These are phyloP conservation scores for Saccharomycopsis schoenii DNA, from an alignment of 805 yeast genomes.

Conservation along the genomic window DNA sequence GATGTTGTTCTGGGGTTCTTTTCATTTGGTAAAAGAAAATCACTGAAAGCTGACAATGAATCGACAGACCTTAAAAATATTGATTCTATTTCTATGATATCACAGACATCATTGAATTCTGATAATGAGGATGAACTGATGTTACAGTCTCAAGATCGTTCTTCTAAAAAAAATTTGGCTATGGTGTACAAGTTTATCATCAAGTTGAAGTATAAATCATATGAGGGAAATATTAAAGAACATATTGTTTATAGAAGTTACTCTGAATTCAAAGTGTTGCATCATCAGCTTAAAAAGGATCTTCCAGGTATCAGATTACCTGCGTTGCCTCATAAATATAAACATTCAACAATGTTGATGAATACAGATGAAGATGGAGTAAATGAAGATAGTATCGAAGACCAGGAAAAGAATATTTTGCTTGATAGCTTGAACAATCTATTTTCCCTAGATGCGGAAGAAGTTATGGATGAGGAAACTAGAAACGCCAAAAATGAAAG, in stretches of 20 bases:
- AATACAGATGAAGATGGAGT: neutral
- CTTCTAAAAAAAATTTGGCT: neutral
- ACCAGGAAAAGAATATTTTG: neutral
- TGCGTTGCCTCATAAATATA: slow-evolving; percentile 36
- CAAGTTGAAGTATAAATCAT: slow-evolving; percentile 11
- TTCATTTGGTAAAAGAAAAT: neutral
- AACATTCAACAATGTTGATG: slow-evolving; percentile 15
- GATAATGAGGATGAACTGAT: neutral
- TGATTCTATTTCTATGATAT: neutral
- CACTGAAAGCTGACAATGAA: neutral
- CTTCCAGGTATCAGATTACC: slow-evolving; percentile 67
- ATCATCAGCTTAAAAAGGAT: slow-evolving; percentile 37
- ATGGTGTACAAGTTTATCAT: neutral
- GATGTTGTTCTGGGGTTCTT: neutral
- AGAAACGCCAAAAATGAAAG: neutral
- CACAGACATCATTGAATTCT: neutral
- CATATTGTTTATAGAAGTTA: slow-evolving; percentile 44
- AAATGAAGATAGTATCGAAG: neutral
- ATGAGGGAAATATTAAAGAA: slow-evolving; percentile 27
- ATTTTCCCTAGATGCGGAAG: neutral
- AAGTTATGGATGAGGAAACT: neutral
- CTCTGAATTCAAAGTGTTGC: slow-evolving; percentile 54
- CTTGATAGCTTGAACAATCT: neutral
- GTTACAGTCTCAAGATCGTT: neutral
- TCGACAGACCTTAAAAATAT: neutral